Evolutionary conservation across 495 filamentous ascomycete genomes (phyloP).

Genomic region (Penicillium pulvis): DNA sequence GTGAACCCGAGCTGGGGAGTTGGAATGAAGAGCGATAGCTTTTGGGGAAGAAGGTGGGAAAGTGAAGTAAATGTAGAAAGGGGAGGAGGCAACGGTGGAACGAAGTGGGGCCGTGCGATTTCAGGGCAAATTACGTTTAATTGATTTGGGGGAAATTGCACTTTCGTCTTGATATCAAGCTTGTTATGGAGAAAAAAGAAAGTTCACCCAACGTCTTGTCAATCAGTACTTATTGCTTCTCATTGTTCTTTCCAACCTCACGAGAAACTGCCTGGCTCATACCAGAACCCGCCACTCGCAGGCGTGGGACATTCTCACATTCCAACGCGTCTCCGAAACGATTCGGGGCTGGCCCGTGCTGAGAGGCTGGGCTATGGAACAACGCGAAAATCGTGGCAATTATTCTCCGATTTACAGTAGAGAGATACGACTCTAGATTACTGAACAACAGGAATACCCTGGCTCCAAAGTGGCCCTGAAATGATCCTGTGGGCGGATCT

Average conservation of each 20-base stretch:
- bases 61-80: slow-evolving; percentile 32
- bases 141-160: slow-evolving; percentile 5
- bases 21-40: slow-evolving; percentile 11
- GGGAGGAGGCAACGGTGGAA: slow-evolving; percentile 16
- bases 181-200: neutral
- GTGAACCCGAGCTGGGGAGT: slow-evolving; percentile 15
- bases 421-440: neutral
- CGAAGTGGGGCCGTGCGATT: slow-evolving; percentile 26
- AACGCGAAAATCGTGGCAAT: neutral
- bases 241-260: slow-evolving; percentile 25
- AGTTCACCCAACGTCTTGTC: neutral
- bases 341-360: slow-evolving; percentile 14
- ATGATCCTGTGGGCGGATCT: slow-evolving; percentile 17
- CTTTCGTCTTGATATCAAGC: neutral
- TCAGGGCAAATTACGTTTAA: slow-evolving; percentile 15
- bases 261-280: slow-evolving; percentile 18
- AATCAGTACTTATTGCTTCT: slow-evolving; percentile 23
- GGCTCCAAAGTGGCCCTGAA: slow-evolving; percentile 3
- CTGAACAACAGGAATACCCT: neutral
- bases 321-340: slow-evolving; percentile 24
- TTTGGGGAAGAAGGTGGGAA: slow-evolving; percentile 21
- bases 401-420: slow-evolving; percentile 22
- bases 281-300: slow-evolving; percentile 28
- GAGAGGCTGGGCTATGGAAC: slow-evolving; percentile 22
- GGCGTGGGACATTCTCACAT: slow-evolving; percentile 34